Conservation (phyloP, 1,139 yeast genomes). For the Yamadazyma mexicana region DNA sequence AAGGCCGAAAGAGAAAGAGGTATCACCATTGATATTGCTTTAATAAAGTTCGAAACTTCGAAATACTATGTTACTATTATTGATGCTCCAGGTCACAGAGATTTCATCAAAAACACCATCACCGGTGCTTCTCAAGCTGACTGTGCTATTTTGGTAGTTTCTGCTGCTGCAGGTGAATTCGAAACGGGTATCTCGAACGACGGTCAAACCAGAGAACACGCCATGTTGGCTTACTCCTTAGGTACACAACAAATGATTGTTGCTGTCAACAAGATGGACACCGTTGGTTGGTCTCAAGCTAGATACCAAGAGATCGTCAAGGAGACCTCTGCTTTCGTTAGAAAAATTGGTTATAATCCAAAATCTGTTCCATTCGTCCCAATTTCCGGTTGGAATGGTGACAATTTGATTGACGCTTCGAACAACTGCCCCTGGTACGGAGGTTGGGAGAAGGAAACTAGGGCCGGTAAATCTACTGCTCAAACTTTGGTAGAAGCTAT, state of each 20-base stretch:
- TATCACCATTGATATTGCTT: constrained; percentile 93
- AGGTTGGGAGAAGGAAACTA: constrained; percentile 88
- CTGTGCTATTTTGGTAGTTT: constrained; percentile 76
- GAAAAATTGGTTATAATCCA: constrained; percentile 94
- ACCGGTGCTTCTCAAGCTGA: constrained; percentile 83
- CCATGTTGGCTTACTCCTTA: constrained; percentile 84
- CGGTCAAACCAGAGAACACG: constrained; percentile 95
- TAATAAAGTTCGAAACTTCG: constrained; percentile 96
- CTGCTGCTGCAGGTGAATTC: constrained; percentile 93
- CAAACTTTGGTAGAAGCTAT: constrained; percentile 87
- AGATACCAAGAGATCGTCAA: constrained; percentile 77
- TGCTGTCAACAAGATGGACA: constrained; percentile 93
- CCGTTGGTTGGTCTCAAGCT: constrained; percentile 80
- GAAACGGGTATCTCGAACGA: constrained; percentile 95
- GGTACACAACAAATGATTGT: constrained; percentile 78
- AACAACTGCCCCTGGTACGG: constrained; percentile 82
- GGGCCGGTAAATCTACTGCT: constrained; percentile 75
- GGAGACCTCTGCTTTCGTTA: constrained; percentile 86
- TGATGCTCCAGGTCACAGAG: constrained; percentile 97
- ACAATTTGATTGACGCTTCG: constrained; percentile 85
- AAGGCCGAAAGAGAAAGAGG: constrained; percentile 98
- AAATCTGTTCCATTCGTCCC: constrained; percentile 90
- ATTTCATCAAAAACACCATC: constrained; percentile 94
- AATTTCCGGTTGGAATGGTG: constrained; percentile 94
- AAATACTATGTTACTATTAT: constrained; percentile 90